Evolutionary conservation across 179 eudicot species (phyloP), one percentile per base, ranked within the genome.

Genomic region (Sideroxylon spinosum): DNA sequence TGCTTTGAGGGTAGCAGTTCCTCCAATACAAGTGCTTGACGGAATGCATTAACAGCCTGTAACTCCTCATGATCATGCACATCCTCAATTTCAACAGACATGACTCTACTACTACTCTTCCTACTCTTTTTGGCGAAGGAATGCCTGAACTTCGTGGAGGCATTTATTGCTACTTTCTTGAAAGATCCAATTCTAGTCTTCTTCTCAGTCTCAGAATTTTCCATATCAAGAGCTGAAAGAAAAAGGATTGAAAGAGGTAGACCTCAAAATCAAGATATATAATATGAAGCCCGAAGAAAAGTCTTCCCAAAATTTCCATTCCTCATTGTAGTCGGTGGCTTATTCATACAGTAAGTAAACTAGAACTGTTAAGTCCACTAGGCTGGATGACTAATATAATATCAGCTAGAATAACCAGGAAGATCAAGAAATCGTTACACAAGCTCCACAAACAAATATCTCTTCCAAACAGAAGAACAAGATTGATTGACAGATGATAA

Each of bases 51-150:
- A 17, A 90, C 92, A 62, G 81, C 82, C 76, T 87, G 81, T 50
- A 87, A 77, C 80, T 89, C 94, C 81, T 89, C 88, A 16, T 88
- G 87, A 81, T 90, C 94, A 81, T 84, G 89, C 79, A 82, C 75
- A 85, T 90, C 94, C 64, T 86, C 84, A 16, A 90, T 84, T 64
- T 86, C 88, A 28, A 87, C 82, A 76, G 94, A 89, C 86, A 86
- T 86, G 66, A 86, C 89, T 69, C 83, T 85, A 64, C 77, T 29
- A 29, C 37, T 81, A 29, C 64, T 76, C 55, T 89, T 90, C 79
- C 88, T 87, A 85, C 90, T 81, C 83, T 86, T 90, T 81, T 88
- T 89, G 0, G 82, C 76, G 76, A 90, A 82, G 55, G 93, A 90
- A 81, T 86, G 78, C 79, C 85, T 89, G 81, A 89, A 82, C 84